Evolutionary conservation across 257 asterid species (phyloP).

Genomic region (Nicotiana obtusifolia): DNA sequence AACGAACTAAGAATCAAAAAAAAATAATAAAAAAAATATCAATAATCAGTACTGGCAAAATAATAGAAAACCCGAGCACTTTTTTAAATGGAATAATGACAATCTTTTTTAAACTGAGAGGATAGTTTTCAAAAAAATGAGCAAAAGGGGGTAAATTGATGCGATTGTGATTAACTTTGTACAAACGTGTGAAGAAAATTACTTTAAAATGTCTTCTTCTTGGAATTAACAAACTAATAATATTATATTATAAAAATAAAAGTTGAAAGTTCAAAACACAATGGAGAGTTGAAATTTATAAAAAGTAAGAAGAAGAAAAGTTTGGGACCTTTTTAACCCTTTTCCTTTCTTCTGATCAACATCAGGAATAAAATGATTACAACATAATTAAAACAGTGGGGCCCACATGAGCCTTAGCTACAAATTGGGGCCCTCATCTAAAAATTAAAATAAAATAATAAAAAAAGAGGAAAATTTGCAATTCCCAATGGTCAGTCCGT

Average conservation of each 20-base stretch:
- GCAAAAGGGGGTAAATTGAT: slow-evolving; percentile 33
- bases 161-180: slow-evolving; percentile 23
- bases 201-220: neutral
- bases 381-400: slow-evolving; percentile 42
- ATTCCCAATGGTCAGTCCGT: slow-evolving; percentile 39
- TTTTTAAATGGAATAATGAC: no score
- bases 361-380: slow-evolving; percentile 58
- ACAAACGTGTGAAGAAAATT: slow-evolving; percentile 29
- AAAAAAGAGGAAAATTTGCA: neutral
- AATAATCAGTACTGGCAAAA: no score
- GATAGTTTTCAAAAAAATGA: neutral
- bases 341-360: slow-evolving; percentile 9
- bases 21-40: no score
- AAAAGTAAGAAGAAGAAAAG: slow-evolving; percentile 33
- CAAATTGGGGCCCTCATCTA: neutral
- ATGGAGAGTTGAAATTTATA: slow-evolving; percentile 19
- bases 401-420: neutral
- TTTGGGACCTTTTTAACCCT: slow-evolving; percentile 45
- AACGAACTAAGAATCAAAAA: no score
- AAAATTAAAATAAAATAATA: neutral
- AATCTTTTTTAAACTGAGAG: no score
- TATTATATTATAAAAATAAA: neutral
- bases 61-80: no score
- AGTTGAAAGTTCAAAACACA: neutral
- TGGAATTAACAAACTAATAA: neutral